Evolutionary conservation across 2,329 filamentous ascomycete genomes (phyloP), one percentile per base, ranked within the genome.

Genomic region (Clarireedia homoeocarpa): DNA sequence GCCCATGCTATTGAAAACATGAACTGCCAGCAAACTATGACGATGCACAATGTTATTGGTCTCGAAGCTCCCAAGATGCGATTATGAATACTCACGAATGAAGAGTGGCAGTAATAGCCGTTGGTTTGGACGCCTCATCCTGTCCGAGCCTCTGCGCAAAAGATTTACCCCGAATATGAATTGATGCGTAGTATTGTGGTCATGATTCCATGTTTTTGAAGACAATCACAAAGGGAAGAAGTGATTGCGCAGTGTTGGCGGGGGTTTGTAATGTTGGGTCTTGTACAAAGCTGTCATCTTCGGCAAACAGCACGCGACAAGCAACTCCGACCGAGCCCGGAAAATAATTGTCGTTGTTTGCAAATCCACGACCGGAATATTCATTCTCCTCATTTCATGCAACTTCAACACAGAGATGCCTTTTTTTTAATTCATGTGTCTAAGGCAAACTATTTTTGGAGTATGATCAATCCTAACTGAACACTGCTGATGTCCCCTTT

Each of bases 81-180:
- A 47, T 27, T 30, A 34, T 34, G 27, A 47, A 47, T 48, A 60
- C 66, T 48, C 66, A 70, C 69, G 57, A 51, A 69, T 59, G 39
- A 70, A 62, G 46, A 67, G 63, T 61, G 66, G 66, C 62, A 66
- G 51, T 27, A 55, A 17, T 36, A 68, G 61, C 62, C 63, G 65
- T 59, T 58, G 63, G 44, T 60, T 59, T 51, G 57, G 59, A 52
- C 58, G 52, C 60, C 60, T 70, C 69, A 71, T 71, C 42, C 44
- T 68, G 64, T 53, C 48, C 48, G 58, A 48, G 48, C 26, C 40
- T 60, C 58, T 55, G 56, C 53, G 57, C 57, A 57, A 52, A 40
- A 53, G 42, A 53, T 58, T 64, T 62, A 66, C 65, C 63, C 62
- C 61, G 61, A 59, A 36, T 56, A 47, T 56, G 61, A 63, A 65